These are phyloP conservation scores for Phylloporus sp. DNA, from an alignment of 768 basidiomycete species.

Conservation along the genomic window DNA sequence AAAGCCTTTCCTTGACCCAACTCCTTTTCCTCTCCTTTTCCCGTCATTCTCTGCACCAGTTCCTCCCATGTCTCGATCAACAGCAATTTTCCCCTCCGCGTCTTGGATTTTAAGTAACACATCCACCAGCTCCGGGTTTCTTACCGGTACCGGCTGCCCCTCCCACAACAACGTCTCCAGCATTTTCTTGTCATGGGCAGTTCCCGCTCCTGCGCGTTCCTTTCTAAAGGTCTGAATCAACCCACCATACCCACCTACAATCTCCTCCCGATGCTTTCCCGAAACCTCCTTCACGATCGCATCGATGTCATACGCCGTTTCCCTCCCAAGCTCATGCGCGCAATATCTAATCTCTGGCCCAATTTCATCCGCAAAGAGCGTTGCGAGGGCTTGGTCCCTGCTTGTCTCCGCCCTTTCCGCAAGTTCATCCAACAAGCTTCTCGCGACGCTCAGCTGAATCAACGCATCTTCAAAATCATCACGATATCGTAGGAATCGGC, in stretches of 20 bases:
- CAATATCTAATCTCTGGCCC: slow-evolving; percentile 90
- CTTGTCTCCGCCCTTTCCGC: slow-evolving; percentile 62
- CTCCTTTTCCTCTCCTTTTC: slow-evolving; percentile 37
- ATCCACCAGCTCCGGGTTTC: slow-evolving; percentile 89
- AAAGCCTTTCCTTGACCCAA: slow-evolving; percentile 66
- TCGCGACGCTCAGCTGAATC: slow-evolving; percentile 74
- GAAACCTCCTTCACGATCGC: slow-evolving; percentile 66
- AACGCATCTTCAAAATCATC: slow-evolving; percentile 75
- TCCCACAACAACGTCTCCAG: slow-evolving; percentile 72
- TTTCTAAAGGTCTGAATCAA: slow-evolving; percentile 49
- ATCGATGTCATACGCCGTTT: slow-evolving; percentile 78
- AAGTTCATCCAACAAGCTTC: slow-evolving; percentile 66
- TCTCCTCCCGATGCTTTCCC: slow-evolving; percentile 48
- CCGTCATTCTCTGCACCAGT: slow-evolving; percentile 29
- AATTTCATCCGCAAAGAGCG: slow-evolving; percentile 79
- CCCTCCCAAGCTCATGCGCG: slow-evolving; percentile 81
- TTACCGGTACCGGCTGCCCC: slow-evolving; percentile 74
- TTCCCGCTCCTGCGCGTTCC: slow-evolving; percentile 36
- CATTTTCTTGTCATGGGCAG: slow-evolving; percentile 45
- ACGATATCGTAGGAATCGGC: slow-evolving; percentile 76
- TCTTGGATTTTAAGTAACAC: slow-evolving; percentile 81
- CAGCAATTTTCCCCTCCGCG: slow-evolving; percentile 58
- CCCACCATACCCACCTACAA: slow-evolving; percentile 61
- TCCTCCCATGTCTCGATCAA: slow-evolving; percentile 24
- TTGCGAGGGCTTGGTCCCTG: slow-evolving; percentile 83